These are phyloP conservation scores for Actinomortierella wolfii DNA, from an alignment of 371 early-diverging fungal species.

Conservation along the genomic window DNA sequence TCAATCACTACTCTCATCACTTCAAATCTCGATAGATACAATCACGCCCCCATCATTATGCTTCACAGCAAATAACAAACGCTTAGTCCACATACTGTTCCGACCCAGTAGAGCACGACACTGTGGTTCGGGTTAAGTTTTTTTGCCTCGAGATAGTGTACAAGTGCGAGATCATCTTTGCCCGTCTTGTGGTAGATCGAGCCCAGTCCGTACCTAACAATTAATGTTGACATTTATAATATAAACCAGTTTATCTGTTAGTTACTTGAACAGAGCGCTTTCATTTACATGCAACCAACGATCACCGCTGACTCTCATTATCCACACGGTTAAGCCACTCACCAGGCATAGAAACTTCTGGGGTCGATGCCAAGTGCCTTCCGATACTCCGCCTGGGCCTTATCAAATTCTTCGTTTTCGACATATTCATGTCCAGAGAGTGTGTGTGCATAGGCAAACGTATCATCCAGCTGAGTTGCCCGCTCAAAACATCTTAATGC, in stretches of 20 bases:
- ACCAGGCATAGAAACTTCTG: slow-evolving; percentile 83
- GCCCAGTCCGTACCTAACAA: slow-evolving; percentile 74
- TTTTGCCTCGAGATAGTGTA: slow-evolving; percentile 66
- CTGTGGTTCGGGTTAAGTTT: slow-evolving; percentile 65
- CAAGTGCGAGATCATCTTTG: slow-evolving; percentile 65
- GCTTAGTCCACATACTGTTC: slow-evolving; percentile 48
- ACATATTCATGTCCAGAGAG: slow-evolving; percentile 83
- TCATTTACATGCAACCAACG: neutral
- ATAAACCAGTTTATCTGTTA: neutral
- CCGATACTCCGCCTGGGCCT: slow-evolving; percentile 71
- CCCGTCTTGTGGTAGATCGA: slow-evolving; percentile 65
- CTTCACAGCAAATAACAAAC: too few species aligned
- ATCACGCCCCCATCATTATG: too few species aligned
- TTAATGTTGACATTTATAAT: neutral
- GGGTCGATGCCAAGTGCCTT: slow-evolving; percentile 68
- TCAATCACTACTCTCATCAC: slow-evolving; percentile 12
- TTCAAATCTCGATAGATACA: neutral
- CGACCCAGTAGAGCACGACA: slow-evolving; percentile 63
- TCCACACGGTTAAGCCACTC: slow-evolving; percentile 8
- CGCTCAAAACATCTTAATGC: slow-evolving; percentile 77
- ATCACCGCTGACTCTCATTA: neutral
- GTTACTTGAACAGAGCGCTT: too few species aligned
- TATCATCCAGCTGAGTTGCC: slow-evolving; percentile 72
- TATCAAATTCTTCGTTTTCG: slow-evolving; percentile 70
- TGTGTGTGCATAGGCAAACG: slow-evolving; percentile 77